Evolutionary conservation across 2,329 filamentous ascomycete genomes (phyloP).

Genomic region (Macrophomina phaseolina): DNA sequence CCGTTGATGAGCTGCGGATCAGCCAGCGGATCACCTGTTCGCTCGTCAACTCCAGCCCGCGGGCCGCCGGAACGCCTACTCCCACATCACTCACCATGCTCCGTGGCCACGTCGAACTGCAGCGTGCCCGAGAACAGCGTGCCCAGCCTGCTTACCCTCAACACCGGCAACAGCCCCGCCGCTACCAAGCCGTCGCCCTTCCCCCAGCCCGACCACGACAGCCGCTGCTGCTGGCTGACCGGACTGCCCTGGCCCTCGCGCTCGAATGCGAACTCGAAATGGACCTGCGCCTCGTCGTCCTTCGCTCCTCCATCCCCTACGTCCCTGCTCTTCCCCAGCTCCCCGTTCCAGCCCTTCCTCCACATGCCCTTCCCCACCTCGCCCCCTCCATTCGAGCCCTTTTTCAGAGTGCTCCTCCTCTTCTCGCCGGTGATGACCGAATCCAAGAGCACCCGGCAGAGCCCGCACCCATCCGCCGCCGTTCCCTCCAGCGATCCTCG

Average conservation of each 20-base stretch:
- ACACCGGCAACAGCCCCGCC: background rate
- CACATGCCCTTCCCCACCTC: background rate
- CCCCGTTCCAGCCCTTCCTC: background rate
- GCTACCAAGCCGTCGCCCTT: background rate
- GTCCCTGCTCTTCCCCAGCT: background rate
- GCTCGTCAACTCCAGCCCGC: background rate
- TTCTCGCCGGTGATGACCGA: conserved; percentile 11
- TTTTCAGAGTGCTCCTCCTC: conserved; percentile 4
- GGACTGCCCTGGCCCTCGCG: background rate
- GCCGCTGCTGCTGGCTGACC: background rate
- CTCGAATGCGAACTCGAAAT: conserved; percentile 15
- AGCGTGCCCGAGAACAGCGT: conserved; percentile 24
- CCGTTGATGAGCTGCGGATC: background rate
- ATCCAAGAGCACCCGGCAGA: conserved; percentile 14
- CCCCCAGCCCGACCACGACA: background rate
- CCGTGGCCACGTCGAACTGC: conserved; percentile 19
- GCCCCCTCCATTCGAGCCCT: background rate
- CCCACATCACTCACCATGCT: conserved; percentile 10
- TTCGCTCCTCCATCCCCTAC: background rate
- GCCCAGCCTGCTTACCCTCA: conserved; percentile 7
- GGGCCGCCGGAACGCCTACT: background rate
- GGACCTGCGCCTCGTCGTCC: background rate
- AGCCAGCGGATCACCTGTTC: conserved; percentile 18
- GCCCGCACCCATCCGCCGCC: background rate
- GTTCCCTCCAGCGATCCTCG: background rate